These are phyloP conservation scores for Chimonanthus praecox DNA, from an alignment of 164 flowering plant species.

Conservation along the genomic window DNA sequence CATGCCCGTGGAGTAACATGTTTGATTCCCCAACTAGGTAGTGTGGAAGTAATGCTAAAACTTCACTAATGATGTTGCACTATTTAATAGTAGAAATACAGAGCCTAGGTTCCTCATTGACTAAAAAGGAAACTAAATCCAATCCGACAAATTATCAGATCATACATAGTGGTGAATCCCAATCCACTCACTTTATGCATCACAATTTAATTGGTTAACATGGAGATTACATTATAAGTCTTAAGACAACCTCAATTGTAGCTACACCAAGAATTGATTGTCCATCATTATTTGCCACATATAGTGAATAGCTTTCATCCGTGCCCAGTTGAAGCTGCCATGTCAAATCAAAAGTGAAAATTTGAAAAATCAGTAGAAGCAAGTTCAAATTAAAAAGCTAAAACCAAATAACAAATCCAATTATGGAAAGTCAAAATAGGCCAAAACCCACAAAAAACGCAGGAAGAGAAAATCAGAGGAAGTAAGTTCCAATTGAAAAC, in stretches of 20 bases:
- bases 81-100: too few species aligned
- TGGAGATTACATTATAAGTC: not conserved
- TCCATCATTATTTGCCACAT: conserved; percentile 17
- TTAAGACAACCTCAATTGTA: conserved; percentile 21
- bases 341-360: not conserved
- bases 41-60: too few species aligned
- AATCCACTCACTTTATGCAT: too few species aligned
- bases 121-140: too few species aligned
- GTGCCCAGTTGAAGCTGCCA: conserved; percentile 29
- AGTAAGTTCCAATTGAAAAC: not conserved
- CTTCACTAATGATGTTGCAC: too few species aligned
- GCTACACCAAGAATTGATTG: conserved; percentile 26
- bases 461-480: not conserved
- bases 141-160: too few species aligned
- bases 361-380: not conserved
- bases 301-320: conserved; percentile 34
- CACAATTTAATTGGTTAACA: not conserved
- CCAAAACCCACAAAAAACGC: not conserved
- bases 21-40: too few species aligned
- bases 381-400: not conserved
- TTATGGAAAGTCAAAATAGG: too few species aligned
- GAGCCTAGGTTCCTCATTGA: too few species aligned
- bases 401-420: too few species aligned
- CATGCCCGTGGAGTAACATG: too few species aligned
- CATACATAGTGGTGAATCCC: too few species aligned